A percentile compares a stretch with the other conserved stretches of the same genome.
These are phyloP conservation scores for Cercospora citrullina DNA, from an alignment of 2,329 filamentous ascomycete species.

Conservation along the genomic window DNA sequence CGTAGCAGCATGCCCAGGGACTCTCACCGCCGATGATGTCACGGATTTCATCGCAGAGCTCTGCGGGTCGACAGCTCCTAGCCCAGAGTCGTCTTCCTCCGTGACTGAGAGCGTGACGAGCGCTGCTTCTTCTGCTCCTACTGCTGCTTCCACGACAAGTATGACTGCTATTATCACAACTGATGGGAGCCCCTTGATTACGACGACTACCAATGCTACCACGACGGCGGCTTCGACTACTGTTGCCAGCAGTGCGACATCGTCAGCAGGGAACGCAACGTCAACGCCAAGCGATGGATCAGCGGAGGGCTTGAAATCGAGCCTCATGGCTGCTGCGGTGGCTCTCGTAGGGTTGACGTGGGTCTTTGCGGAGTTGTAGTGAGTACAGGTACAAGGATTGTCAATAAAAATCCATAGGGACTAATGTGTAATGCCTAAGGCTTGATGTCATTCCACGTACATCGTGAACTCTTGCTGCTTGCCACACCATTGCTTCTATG, in stretches of 20 bases:
- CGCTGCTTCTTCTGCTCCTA: not conserved
- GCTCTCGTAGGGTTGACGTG: constrained; percentile 26
- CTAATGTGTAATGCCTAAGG: constrained; percentile 5
- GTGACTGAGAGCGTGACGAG: not conserved
- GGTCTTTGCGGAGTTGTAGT: constrained; percentile 26
- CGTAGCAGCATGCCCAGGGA: constrained; percentile 17
- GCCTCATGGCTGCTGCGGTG: constrained; percentile 19
- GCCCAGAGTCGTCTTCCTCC: not conserved
- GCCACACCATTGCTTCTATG: too few species aligned
- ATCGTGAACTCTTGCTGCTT: not conserved
- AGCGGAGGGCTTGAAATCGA: constrained; percentile 10
- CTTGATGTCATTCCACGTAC: too few species aligned
- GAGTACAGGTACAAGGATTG: not conserved
- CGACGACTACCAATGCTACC: not conserved
- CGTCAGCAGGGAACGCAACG: constrained; percentile 1
- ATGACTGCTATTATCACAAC: not conserved
- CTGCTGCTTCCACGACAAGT: not conserved
- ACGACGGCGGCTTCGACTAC: not conserved
- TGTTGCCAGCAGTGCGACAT: not conserved
- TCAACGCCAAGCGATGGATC: constrained; percentile 10
- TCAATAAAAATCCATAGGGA: not conserved
- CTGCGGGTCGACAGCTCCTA: not conserved
- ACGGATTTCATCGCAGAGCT: constrained; percentile 10
- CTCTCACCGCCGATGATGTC: constrained; percentile 10
- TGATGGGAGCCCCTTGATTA: not conserved